These are phyloP conservation scores for Xerocomellus chrysenteron DNA, from an alignment of 768 basidiomycete species.

Conservation along the genomic window DNA sequence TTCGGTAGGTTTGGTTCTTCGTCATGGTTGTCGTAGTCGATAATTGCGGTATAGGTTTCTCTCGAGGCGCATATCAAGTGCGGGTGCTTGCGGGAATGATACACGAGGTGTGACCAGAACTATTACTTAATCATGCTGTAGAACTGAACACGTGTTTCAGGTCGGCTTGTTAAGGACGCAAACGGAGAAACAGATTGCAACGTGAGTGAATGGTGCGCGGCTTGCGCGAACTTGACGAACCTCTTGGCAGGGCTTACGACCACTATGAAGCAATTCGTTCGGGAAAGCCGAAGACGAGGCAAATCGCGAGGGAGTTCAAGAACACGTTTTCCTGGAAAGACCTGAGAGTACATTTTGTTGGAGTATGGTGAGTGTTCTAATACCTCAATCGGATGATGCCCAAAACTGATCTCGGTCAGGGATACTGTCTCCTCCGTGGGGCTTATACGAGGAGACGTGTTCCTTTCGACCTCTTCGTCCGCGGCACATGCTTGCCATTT, in stretches of 20 bases:
- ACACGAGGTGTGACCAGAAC: slow-evolving; percentile 28
- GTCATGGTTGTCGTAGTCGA: background rate
- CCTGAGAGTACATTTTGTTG: background rate
- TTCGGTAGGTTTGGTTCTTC: background rate
- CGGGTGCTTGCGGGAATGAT: slow-evolving; percentile 42
- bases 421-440: slow-evolving; percentile 10
- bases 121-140: too few relatives aligned
- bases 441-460: background rate
- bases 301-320: slow-evolving; percentile 34
- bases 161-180: slow-evolving; percentile 7
- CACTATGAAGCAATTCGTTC: background rate
- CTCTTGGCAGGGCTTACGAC: slow-evolving; percentile 6
- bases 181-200: slow-evolving; percentile 13
- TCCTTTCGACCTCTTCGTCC: background rate
- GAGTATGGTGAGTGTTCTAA: background rate
- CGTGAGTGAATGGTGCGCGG: slow-evolving; percentile 4
- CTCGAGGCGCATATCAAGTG: slow-evolving; percentile 43
- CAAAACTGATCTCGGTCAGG: background rate
- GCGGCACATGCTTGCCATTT: background rate
- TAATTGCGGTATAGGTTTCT: slow-evolving; percentile 31
- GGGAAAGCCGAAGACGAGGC: slow-evolving; percentile 4
- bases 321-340: too few relatives aligned
- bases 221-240: background rate
- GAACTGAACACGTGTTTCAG: background rate
- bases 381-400: too few relatives aligned